These are phyloP conservation scores for Didymella sp. DNA, from an alignment of 2,329 filamentous ascomycete genomes.

Conservation along the genomic window DNA sequence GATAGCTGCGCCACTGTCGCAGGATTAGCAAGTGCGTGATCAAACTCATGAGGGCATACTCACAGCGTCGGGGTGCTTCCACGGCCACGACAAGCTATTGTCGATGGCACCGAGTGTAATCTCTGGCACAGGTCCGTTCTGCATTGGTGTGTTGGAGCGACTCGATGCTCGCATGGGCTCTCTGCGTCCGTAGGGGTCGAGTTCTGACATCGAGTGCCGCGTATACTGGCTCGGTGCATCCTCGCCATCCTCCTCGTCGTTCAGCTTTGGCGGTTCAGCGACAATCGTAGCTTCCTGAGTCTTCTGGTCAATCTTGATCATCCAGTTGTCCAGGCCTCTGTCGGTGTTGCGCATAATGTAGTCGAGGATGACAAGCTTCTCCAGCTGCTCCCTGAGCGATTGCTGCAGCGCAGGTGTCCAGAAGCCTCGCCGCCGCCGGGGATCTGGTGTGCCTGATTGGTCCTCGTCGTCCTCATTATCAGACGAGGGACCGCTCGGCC, in stretches of 20 bases:
- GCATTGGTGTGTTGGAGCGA: constrained; percentile 63
- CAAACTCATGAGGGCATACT: constrained; percentile 34
- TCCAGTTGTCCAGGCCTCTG: constrained; percentile 97
- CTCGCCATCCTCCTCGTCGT: constrained; percentile 51
- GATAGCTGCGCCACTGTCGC: constrained; percentile 78
- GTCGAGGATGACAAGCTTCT: constrained; percentile 95
- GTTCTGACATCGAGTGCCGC: constrained; percentile 67
- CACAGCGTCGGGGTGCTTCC: constrained; percentile 95
- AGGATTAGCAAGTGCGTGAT: constrained; percentile 21
- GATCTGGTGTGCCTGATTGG: constrained; percentile 44
- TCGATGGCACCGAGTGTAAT: constrained; percentile 92
- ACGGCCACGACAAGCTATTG: constrained; percentile 97
- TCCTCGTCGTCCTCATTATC: constrained; percentile 67
- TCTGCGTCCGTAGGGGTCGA: constrained; percentile 73
- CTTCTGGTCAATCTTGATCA: constrained; percentile 94
- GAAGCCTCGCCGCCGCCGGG: constrained; percentile 64
- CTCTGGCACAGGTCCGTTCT: constrained; percentile 59
- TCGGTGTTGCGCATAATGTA: constrained; percentile 99
- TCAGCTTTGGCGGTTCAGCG: constrained; percentile 78
- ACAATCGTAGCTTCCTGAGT: constrained; percentile 83
- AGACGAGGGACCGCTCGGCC: constrained; percentile 67
- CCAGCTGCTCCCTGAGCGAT: constrained; percentile 90
- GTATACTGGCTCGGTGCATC: constrained; percentile 59
- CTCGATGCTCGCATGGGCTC: constrained; percentile 82
- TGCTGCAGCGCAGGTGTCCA: constrained; percentile 92